phyloP scores from a whole-genome alignment of 2,329 filamentous ascomycete genomes.

The Ophiostoma montium region DNA sequence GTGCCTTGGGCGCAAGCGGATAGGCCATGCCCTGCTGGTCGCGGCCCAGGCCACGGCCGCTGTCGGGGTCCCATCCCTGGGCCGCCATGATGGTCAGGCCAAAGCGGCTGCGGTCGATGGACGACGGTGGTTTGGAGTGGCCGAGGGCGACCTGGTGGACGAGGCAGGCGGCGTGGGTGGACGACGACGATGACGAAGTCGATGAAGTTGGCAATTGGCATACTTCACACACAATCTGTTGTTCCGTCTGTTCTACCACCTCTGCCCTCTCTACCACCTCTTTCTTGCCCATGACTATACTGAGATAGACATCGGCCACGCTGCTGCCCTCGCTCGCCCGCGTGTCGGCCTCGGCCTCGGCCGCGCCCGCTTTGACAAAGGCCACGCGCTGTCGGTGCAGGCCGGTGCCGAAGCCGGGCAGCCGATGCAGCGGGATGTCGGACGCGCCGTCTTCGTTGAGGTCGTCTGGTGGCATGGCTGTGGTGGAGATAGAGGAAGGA shows the following conservation, averaged over 20 bases:
- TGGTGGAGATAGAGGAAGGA: not conserved
- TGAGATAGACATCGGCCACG: conserved; percentile 49
- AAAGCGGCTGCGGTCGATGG: conserved; percentile 55
- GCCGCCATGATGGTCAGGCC: conserved; percentile 51
- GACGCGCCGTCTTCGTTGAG: conserved; percentile 17
- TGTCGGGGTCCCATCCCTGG: conserved; percentile 64
- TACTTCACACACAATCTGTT: conserved; percentile 3
- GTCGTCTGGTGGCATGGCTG: not conserved
- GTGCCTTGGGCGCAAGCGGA: conserved; percentile 58
- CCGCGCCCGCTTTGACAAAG: conserved; percentile 38
- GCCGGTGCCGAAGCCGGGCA: conserved; percentile 41
- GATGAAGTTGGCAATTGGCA: conserved; percentile 4
- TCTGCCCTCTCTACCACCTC: too few relatives aligned
- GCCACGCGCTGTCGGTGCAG: conserved; percentile 38
- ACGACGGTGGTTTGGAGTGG: conserved; percentile 59
- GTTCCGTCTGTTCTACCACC: conserved; percentile 11
- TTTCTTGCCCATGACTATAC: conserved; percentile 34
- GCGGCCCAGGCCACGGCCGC: conserved; percentile 56
- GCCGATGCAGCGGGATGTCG: conserved; percentile 38
- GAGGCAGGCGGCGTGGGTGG: conserved; percentile 44
- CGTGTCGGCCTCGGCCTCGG: conserved; percentile 17
- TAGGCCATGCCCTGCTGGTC: conserved; percentile 57
- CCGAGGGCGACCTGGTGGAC: conserved; percentile 57
- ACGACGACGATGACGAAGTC: not conserved
- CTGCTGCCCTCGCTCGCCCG: conserved; percentile 18